Evolutionary conservation across 169 alveolate genomes (phyloP).

Genomic region (Plasmodium cynomolgi): DNA sequence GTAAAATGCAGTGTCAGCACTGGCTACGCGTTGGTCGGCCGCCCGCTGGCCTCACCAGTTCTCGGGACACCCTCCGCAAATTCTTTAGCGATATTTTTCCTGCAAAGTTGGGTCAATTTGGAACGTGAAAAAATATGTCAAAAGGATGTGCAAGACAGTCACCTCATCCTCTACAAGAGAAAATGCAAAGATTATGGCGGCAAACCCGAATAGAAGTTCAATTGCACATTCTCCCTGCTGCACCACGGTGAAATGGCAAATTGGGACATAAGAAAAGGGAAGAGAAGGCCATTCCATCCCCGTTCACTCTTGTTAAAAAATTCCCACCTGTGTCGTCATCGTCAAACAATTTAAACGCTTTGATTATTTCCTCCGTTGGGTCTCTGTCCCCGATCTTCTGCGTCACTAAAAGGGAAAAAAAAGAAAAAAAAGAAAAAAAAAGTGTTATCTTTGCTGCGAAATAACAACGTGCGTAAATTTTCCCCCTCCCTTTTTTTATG

Average conservation of each 20-base stretch:
- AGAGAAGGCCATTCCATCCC: background rate
- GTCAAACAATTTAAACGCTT: conserved; percentile 96
- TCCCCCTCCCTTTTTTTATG: background rate
- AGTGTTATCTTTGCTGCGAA: background rate
- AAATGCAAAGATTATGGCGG: background rate
- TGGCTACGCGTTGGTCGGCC: background rate
- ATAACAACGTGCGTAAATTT: background rate
- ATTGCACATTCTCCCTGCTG: background rate
- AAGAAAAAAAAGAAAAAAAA: background rate
- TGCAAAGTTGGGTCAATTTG: background rate
- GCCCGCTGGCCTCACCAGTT: conserved; percentile 81
- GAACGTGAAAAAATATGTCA: background rate
- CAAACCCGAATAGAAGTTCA: background rate
- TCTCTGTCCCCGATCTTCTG: conserved; percentile 93
- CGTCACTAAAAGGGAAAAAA: conserved; percentile 81
- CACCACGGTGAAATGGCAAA: background rate
- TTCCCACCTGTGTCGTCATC: conserved; percentile 93
- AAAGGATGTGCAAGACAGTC: background rate
- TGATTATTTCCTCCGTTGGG: conserved; percentile 96
- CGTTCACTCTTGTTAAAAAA: background rate
- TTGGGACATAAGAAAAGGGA: background rate
- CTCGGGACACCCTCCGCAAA: conserved; percentile 96
- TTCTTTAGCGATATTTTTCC: conserved; percentile 95
- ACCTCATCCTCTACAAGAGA: background rate
- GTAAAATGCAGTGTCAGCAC: background rate